Conservation (phyloP, 1,139 yeast species). For the Hyphopichia burtonii region DNA sequence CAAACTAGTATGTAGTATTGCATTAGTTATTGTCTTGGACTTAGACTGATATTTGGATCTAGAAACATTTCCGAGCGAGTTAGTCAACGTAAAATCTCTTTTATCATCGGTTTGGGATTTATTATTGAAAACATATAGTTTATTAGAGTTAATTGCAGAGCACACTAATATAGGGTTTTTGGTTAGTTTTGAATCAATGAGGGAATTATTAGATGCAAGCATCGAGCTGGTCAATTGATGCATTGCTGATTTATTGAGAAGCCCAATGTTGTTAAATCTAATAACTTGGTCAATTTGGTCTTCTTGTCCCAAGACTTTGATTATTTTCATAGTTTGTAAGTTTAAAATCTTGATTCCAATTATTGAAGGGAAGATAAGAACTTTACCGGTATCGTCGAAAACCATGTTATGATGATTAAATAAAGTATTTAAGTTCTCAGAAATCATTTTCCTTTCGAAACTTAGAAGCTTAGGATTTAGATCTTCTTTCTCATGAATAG, state of each 20-base stretch:
- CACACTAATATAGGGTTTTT: conserved; percentile 35
- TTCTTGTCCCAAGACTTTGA: conserved; percentile 27
- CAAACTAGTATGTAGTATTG: conserved; percentile 40
- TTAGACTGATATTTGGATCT: not conserved
- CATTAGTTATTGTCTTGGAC: conserved; percentile 9
- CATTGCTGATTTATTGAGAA: conserved; percentile 14
- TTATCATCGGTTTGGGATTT: conserved; percentile 12
- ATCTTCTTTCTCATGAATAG: conserved; percentile 15
- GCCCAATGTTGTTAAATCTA: conserved; percentile 15
- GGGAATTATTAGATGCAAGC: conserved; percentile 37
- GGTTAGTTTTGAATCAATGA: conserved; percentile 29
- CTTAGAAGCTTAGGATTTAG: conserved; percentile 16
- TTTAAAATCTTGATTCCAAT: conserved; percentile 36
- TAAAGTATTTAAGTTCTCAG: conserved; percentile 8
- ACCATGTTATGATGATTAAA: conserved; percentile 13
- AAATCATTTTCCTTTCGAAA: conserved; percentile 21
- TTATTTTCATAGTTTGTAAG: conserved; percentile 23
- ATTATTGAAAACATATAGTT: conserved; percentile 33
- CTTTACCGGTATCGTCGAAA: conserved; percentile 34
- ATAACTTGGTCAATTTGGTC: conserved; percentile 28
- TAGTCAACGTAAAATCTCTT: conserved; percentile 6
- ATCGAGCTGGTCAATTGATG: conserved; percentile 24
- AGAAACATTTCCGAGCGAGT: not conserved
- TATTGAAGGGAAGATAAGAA: conserved; percentile 29
- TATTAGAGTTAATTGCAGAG: conserved; percentile 23